Evolutionary conservation across 2,329 filamentous ascomycete species (phyloP).

Genomic region (Volutella citrinella): DNA sequence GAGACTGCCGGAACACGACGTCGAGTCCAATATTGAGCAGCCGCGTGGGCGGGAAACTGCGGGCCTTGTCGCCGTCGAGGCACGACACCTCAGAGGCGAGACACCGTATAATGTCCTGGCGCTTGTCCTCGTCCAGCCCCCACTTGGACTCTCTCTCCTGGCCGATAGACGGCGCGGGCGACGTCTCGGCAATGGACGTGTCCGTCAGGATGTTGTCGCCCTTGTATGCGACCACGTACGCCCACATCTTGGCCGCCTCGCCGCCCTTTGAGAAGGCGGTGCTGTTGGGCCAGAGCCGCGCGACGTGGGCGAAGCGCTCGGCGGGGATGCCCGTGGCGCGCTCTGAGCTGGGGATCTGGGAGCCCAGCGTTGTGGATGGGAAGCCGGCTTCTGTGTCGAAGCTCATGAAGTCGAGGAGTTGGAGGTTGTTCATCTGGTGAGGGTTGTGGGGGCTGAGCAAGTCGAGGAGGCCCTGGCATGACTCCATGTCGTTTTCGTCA

Average conservation of each 20-base stretch:
- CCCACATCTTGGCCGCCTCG: neutral
- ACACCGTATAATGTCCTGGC: slow-evolving; percentile 2
- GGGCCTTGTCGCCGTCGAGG: neutral
- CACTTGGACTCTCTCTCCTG: slow-evolving; percentile 5
- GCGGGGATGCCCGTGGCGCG: slow-evolving; percentile 1
- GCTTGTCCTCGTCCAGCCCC: slow-evolving; percentile 4
- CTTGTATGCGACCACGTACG: neutral
- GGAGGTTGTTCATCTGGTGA: too few species aligned
- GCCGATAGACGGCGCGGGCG: neutral
- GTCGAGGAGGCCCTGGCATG: too few species aligned
- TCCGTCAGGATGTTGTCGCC: slow-evolving; percentile 1
- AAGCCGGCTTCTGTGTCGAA: too few species aligned
- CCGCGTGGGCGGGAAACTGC: neutral
- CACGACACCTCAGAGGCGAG: neutral
- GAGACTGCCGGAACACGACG: slow-evolving; percentile 1
- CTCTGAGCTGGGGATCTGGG: neutral
- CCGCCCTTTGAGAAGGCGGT: neutral
- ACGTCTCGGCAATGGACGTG: slow-evolving; percentile 1
- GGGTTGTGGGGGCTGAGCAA: too few species aligned
- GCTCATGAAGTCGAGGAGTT: too few species aligned
- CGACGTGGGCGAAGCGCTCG: slow-evolving; percentile 3
- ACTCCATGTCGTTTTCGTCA: too few species aligned
- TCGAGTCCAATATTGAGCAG: slow-evolving; percentile 3
- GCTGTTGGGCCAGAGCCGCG: slow-evolving; percentile 5
- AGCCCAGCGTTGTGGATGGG: too few species aligned